A percentile compares a stretch with the other conserved stretches of the same genome.
Conservation (phyloP, 257 asterid species). For the Agastache rugosa region DNA sequence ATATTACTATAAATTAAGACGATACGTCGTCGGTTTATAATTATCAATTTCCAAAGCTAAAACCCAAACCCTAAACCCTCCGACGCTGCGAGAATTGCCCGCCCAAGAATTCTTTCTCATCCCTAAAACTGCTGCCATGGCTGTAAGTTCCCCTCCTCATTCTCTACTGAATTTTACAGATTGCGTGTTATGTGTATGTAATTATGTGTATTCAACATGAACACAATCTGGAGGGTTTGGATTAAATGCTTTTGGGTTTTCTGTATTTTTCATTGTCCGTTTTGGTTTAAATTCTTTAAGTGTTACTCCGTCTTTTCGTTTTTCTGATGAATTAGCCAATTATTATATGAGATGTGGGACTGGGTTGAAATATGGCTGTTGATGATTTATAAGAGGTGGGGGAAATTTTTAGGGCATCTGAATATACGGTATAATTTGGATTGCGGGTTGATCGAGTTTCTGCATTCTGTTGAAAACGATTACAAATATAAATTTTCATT, state of each 20-base stretch:
- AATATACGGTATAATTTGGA: background rate
- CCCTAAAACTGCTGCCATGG: conserved; percentile 32
- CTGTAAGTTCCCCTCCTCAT: conserved; percentile 34
- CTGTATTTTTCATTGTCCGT: background rate
- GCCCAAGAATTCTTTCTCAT: conserved; percentile 8
- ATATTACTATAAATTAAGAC: background rate
- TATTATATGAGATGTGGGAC: background rate
- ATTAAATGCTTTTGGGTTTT: background rate
- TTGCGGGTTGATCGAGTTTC: background rate
- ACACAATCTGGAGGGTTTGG: background rate
- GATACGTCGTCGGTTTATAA: conserved; percentile 9
- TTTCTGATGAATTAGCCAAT: background rate
- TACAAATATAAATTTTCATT: too few species aligned
- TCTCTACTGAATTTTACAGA: background rate
- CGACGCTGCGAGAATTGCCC: conserved; percentile 11
- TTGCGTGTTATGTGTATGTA: background rate
- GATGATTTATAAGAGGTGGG: too few species aligned
- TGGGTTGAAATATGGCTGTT: background rate
- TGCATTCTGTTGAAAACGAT: background rate
- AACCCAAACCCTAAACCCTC: conserved; percentile 40
- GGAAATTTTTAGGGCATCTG: background rate
- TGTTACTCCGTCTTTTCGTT: background rate
- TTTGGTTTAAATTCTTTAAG: background rate
- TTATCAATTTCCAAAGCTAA: background rate
- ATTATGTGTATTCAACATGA: background rate